A percentile compares a stretch with the other conserved stretches of the same genome.
These are phyloP conservation scores for Calycina herbarum DNA, from an alignment of 2,329 filamentous ascomycete genomes.

Conservation along the genomic window DNA sequence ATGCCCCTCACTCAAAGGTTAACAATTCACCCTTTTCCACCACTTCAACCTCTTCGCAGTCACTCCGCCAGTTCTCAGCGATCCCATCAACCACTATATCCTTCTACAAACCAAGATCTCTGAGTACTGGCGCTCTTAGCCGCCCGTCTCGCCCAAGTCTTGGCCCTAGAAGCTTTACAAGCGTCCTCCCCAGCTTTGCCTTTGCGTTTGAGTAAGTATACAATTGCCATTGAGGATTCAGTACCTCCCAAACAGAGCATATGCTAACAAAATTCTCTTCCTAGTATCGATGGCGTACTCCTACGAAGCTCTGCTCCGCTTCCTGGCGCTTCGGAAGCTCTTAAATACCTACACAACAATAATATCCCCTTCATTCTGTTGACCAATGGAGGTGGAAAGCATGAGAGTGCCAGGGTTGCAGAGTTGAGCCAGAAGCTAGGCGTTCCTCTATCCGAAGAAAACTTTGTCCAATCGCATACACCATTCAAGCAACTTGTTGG, in stretches of 20 bases:
- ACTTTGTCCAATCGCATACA: slow-evolving; percentile 89
- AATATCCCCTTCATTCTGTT: slow-evolving; percentile 89
- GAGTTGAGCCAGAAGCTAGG: slow-evolving; percentile 68
- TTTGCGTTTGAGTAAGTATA: slow-evolving; percentile 56
- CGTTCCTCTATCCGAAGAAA: slow-evolving; percentile 62
- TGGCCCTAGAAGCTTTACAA: not conserved
- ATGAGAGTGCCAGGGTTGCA: slow-evolving; percentile 70
- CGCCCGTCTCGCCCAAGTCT: not conserved
- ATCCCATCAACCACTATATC: not conserved
- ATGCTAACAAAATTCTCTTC: slow-evolving; percentile 13
- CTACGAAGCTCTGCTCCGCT: slow-evolving; percentile 78
- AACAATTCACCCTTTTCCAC: not conserved
- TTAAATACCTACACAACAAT: slow-evolving; percentile 70
- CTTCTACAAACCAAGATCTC: not conserved
- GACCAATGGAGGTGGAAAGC: slow-evolving; percentile 91
- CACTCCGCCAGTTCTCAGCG: not conserved
- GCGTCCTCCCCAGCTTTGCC: slow-evolving; percentile 43
- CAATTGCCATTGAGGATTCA: not conserved
- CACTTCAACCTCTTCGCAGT: not conserved
- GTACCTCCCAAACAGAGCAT: not conserved
- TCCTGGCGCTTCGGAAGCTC: slow-evolving; percentile 72
- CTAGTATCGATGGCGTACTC: slow-evolving; percentile 83
- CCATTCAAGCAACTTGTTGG: slow-evolving; percentile 74
- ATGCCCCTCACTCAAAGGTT: not conserved
- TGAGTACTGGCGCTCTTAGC: not conserved